Conservation (phyloP, 345 rosid species). For the Aquilaria yunnanensis region DNA sequence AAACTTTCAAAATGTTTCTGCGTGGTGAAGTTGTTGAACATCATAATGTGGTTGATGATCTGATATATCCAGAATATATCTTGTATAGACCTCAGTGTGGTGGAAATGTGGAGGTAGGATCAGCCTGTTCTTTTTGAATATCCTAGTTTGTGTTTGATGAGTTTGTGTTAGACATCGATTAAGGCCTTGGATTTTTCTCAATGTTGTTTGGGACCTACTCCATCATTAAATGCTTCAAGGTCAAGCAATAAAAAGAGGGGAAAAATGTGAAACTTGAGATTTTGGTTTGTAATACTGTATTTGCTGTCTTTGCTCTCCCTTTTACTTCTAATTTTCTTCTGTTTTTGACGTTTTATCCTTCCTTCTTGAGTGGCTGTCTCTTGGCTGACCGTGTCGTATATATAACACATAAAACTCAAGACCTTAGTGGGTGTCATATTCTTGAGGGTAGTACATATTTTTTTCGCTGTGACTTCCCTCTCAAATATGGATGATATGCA, state of each 20-base stretch:
- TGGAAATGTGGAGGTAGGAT: slow-evolving; percentile 60
- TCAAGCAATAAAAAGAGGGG: no score
- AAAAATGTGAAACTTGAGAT: slow-evolving; percentile 1
- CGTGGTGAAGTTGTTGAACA: slow-evolving; percentile 71
- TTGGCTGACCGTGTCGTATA: no score
- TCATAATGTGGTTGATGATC: slow-evolving; percentile 86
- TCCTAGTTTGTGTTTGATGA: not conserved
- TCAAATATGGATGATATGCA: no score
- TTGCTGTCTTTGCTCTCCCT: not conserved
- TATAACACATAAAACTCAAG: no score
- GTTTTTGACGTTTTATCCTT: no score
- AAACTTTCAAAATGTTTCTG: slow-evolving; percentile 58
- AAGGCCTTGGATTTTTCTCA: not conserved
- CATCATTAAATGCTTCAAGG: no score
- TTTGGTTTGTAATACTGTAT: slow-evolving; percentile 5
- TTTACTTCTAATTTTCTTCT: no score
- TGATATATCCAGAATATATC: slow-evolving; percentile 69
- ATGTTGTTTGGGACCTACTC: no score
- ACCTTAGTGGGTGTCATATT: no score
- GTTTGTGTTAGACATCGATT: not conserved
- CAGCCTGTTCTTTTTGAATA: not conserved
- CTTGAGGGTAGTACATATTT: no score
- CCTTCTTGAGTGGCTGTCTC: no score
- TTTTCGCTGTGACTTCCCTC: no score
- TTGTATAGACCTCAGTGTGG: slow-evolving; percentile 71